Evolutionary conservation across 345 rosid genomes (phyloP).

Genomic region (Citrus trifoliata): DNA sequence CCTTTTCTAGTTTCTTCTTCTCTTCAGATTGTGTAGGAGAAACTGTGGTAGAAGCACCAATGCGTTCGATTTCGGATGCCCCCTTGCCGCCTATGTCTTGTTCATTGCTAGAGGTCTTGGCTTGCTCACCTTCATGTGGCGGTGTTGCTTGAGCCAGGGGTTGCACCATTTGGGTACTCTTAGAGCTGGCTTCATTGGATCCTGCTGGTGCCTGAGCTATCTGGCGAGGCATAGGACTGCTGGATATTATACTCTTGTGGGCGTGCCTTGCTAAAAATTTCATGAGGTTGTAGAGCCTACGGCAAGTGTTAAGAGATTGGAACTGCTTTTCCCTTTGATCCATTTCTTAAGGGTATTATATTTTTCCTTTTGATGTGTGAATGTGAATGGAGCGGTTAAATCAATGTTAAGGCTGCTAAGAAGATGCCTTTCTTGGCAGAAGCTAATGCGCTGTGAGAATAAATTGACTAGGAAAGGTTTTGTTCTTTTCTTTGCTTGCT

Average conservation of each 20-base stretch:
- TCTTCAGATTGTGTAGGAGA: not conserved
- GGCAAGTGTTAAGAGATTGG: conserved; percentile 35
- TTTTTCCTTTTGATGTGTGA: not conserved
- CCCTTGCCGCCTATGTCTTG: not conserved
- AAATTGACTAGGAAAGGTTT: not conserved
- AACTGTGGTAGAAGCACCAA: not conserved
- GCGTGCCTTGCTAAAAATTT: conserved; percentile 26
- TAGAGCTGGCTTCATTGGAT: not conserved
- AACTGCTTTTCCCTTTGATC: conserved; percentile 18
- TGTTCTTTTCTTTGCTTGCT: conserved; percentile 33
- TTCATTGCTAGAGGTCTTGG: not conserved
- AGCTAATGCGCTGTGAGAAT: not conserved
- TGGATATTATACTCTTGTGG: conserved; percentile 30
- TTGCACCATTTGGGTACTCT: conserved; percentile 1
- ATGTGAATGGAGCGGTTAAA: not conserved
- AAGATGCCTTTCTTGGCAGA: conserved; percentile 24
- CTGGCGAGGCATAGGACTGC: conserved; percentile 8
- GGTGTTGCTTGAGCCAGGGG: conserved; percentile 3
- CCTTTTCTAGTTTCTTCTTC: conserved; percentile 8
- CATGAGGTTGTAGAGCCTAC: conserved; percentile 32
- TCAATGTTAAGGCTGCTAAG: not conserved
- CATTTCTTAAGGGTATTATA: conserved; percentile 20
- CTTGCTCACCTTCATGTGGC: not conserved
- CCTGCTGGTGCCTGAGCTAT: not conserved
- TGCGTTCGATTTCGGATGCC: not conserved